Conservation (phyloP, 2,329 filamentous ascomycete genomes). For the Exophiala calicioides region DNA sequence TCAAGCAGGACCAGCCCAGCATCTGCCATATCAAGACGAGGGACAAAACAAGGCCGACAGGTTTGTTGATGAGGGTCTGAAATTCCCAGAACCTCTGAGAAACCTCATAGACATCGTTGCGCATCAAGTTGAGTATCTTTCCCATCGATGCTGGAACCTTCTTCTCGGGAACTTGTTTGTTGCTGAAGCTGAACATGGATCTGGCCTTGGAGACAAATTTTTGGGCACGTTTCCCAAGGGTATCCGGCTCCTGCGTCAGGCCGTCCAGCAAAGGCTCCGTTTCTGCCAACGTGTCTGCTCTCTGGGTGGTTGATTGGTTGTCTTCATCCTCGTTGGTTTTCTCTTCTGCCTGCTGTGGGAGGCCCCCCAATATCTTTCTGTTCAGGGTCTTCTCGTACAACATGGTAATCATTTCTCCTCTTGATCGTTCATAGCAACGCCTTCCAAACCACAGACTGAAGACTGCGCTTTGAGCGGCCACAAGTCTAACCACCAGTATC, state of each 20-base stretch:
- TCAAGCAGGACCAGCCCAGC: constrained; percentile 75
- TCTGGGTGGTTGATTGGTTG: constrained; percentile 6
- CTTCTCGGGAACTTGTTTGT: constrained; percentile 30
- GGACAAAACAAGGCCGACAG: constrained; percentile 73
- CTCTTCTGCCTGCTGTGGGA: constrained; percentile 21
- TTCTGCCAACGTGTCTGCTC: constrained; percentile 16
- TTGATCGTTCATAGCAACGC: constrained; percentile 77
- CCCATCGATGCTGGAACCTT: constrained; percentile 73
- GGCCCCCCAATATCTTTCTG: constrained; percentile 57
- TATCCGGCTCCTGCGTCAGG: constrained; percentile 30
- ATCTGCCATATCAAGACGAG: constrained; percentile 73
- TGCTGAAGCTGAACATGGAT: constrained; percentile 13
- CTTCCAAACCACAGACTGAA: constrained; percentile 80
- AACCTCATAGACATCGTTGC: constrained; percentile 77
- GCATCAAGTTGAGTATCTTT: constrained; percentile 86
- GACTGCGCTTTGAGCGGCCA: constrained; percentile 65
- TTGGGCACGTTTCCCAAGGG: constrained; percentile 3
- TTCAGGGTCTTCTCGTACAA: constrained; percentile 76
- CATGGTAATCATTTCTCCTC: constrained; percentile 85
- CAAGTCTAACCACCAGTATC: constrained; percentile 61
- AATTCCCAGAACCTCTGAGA: constrained; percentile 86
- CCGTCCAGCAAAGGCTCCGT: constrained; percentile 17
- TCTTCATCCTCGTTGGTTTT: constrained; percentile 36
- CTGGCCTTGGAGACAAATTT: constrained; percentile 3
- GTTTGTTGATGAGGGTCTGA: constrained; percentile 71